These are phyloP conservation scores for Stylonectria norvegica DNA, from an alignment of 2,329 filamentous ascomycete species.

Conservation along the genomic window DNA sequence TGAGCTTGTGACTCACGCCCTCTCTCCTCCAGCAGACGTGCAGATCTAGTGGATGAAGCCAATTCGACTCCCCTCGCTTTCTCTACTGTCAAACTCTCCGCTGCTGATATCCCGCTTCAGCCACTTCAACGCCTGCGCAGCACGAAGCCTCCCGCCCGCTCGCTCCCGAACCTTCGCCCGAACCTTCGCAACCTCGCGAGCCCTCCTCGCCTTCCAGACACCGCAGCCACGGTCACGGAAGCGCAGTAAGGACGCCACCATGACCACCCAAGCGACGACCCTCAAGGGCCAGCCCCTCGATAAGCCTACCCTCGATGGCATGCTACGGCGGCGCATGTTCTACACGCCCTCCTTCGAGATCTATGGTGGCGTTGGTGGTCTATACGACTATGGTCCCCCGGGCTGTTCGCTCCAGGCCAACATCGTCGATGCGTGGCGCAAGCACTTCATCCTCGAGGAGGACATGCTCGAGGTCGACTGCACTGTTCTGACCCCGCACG, in stretches of 20 bases:
- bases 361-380: conserved; percentile 82
- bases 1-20: conserved; percentile 28
- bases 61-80: conserved; percentile 23
- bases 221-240: conserved; percentile 27
- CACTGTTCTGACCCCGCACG: conserved; percentile 87
- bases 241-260: conserved; percentile 27
- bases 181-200: conserved; percentile 29
- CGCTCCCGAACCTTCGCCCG: conserved; percentile 29
- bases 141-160: conserved; percentile 12
- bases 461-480: conserved; percentile 96
- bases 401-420: conserved; percentile 84
- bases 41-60: conserved; percentile 27
- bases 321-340: conserved; percentile 86
- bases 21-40: conserved; percentile 17
- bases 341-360: conserved; percentile 96
- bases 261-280: conserved; percentile 62
- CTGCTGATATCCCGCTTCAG: conserved; percentile 19
- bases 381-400: conserved; percentile 91
- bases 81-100: conserved; percentile 13
- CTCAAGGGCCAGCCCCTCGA: conserved; percentile 89
- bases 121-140: conserved; percentile 21
- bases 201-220: conserved; percentile 29
- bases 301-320: conserved; percentile 72
- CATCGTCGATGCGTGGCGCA: conserved; percentile 84
- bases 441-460: conserved; percentile 89